Percentiles rank a stretch among this genome's conserved stretches.
These are phyloP conservation scores for Pseudogymnoascus sp. DNA, from an alignment of 2,329 filamentous ascomycete species.

Conservation along the genomic window DNA sequence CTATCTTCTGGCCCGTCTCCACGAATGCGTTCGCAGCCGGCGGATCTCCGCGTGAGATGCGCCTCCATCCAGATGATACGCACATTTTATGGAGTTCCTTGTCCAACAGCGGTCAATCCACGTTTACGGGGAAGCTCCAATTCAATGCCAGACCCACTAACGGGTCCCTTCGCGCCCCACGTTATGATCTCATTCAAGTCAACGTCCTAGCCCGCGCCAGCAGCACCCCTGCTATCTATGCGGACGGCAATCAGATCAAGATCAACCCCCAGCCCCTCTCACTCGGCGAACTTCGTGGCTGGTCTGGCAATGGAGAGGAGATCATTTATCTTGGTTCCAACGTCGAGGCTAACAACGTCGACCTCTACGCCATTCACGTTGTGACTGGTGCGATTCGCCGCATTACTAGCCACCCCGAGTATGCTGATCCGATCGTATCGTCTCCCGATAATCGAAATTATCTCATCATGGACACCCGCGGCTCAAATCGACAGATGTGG, in stretches of 20 bases:
- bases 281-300: constrained; percentile 40
- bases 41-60: constrained; percentile 36
- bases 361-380: constrained; percentile 38
- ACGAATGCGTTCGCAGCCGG: constrained; percentile 30
- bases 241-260: constrained; percentile 25
- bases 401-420: constrained; percentile 39
- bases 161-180: constrained; percentile 27
- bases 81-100: constrained; percentile 40
- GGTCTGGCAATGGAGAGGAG: constrained; percentile 37
- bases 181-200: constrained; percentile 38
- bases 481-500: constrained; percentile 38
- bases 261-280: constrained; percentile 30
- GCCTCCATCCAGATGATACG: constrained; percentile 39
- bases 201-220: constrained; percentile 31
- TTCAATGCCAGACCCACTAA: constrained; percentile 34
- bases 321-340: constrained; percentile 35
- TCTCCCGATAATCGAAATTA: constrained; percentile 38
- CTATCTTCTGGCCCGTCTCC: constrained; percentile 34
- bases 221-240: constrained; percentile 21
- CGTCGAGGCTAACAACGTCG: constrained; percentile 39
- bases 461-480: constrained; percentile 40
- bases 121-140: constrained; percentile 34
- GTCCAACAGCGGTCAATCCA: constrained; percentile 25
- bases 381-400: constrained; percentile 36
- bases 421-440: constrained; percentile 37